Percentiles rank a stretch among this genome's conserved stretches.
Conservation (phyloP, 2,329 filamentous ascomycete genomes). For the Diplodia corticola region DNA sequence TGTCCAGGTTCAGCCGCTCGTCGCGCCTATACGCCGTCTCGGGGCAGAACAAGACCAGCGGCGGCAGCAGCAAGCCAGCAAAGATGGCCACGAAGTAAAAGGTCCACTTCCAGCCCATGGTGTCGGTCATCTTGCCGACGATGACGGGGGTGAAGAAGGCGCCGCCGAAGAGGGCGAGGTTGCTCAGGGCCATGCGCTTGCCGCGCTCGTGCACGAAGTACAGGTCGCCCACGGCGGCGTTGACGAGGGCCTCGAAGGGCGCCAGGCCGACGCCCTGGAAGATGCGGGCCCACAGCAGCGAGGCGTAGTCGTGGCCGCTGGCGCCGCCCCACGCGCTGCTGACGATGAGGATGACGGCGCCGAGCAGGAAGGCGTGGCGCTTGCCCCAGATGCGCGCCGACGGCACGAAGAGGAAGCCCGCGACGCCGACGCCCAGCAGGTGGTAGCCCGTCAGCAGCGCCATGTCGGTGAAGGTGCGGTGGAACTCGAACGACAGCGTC, state of each 20-base stretch:
- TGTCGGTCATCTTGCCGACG: slow-evolving; percentile 78
- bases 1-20: slow-evolving; percentile 68
- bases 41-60: slow-evolving; percentile 76
- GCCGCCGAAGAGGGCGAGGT: slow-evolving; percentile 69
- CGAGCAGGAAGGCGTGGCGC: slow-evolving; percentile 80
- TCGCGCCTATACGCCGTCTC: slow-evolving; percentile 79
- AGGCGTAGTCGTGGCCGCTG: slow-evolving; percentile 66
- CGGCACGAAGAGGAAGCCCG: slow-evolving; percentile 82
- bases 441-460: slow-evolving; percentile 86
- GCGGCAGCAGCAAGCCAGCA: slow-evolving; percentile 65
- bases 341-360: slow-evolving; percentile 69
- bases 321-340: slow-evolving; percentile 78
- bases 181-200: slow-evolving; percentile 80
- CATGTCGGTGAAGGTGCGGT: slow-evolving; percentile 67
- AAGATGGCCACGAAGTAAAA: slow-evolving; percentile 91
- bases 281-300: slow-evolving; percentile 74
- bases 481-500: slow-evolving; percentile 69
- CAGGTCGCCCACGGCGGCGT: slow-evolving; percentile 83
- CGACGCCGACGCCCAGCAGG: slow-evolving; percentile 76
- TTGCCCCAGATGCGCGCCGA: slow-evolving; percentile 91
- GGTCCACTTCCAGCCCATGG: slow-evolving; percentile 80
- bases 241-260: slow-evolving; percentile 87
- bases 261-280: slow-evolving; percentile 85
- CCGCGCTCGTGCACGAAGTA: slow-evolving; percentile 88
- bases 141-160: slow-evolving; percentile 83